Evolutionary conservation across 2,329 filamentous ascomycete genomes (phyloP).

Genomic region (Fusarium sp.): DNA sequence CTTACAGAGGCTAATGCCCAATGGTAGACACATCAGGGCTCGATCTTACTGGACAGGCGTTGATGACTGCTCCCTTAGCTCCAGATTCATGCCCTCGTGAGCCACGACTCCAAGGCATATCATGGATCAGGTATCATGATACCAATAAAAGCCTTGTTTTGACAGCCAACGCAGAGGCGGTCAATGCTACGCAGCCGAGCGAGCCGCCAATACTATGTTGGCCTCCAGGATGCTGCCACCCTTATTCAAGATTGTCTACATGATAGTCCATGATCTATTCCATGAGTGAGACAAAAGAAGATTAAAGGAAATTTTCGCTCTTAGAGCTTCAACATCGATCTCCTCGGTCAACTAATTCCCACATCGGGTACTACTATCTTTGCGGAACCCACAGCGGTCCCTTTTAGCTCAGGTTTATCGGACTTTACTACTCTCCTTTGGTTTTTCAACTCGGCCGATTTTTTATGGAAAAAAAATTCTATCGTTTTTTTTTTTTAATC

Average conservation of each 20-base stretch:
- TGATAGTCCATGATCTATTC: background rate
- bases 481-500: constrained; percentile 19
- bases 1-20: constrained; percentile 23
- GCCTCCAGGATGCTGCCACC: background rate
- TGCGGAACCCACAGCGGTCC: constrained; percentile 34
- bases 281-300: background rate
- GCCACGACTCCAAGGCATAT: constrained; percentile 41
- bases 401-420: constrained; percentile 21
- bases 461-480: background rate
- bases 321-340: constrained; percentile 11
- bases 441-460: constrained; percentile 20
- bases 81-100: constrained; percentile 44
- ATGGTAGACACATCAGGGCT: constrained; percentile 19
- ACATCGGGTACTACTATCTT: constrained; percentile 20
- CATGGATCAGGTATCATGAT: constrained; percentile 36
- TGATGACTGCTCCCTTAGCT: constrained; percentile 37
- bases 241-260: background rate
- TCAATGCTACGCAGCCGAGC: constrained; percentile 36
- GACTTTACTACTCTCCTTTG: constrained; percentile 22
- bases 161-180: constrained; percentile 28
- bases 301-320: constrained; percentile 36
- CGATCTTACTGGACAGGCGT: constrained; percentile 12
- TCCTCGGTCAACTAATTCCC: constrained; percentile 22
- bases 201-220: constrained; percentile 27
- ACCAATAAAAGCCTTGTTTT: constrained; percentile 29